Conservation (phyloP, 108 stramenopile species). For the Cyclotella distinguenda region DNA sequence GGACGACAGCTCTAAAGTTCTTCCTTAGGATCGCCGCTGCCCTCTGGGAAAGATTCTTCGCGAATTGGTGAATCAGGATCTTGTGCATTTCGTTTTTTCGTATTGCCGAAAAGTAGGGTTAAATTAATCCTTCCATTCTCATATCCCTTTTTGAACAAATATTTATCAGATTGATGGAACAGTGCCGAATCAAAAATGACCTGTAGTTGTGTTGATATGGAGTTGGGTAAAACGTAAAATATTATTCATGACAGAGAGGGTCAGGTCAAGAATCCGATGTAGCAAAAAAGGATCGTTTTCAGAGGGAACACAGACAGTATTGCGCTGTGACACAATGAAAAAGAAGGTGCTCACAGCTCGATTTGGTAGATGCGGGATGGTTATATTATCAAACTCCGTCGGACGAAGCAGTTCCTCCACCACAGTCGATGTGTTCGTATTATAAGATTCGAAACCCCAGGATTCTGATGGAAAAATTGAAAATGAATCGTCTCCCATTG, state of each 20-base stretch:
- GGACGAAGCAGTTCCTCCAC: slow-evolving; percentile 52
- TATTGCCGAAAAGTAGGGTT: slow-evolving; percentile 73
- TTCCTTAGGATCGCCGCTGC: too few species aligned
- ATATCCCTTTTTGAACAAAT: slow-evolving; percentile 66
- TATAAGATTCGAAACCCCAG: slow-evolving; percentile 66
- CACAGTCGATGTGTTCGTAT: slow-evolving; percentile 56
- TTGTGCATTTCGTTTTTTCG: slow-evolving; percentile 26
- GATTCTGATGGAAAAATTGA: slow-evolving; percentile 7
- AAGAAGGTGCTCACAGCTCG: too few species aligned
- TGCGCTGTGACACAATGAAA: too few species aligned
- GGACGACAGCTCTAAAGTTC: background rate
- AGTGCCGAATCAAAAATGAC: slow-evolving; percentile 84
- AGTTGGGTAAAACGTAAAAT: too few species aligned
- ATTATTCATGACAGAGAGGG: too few species aligned
- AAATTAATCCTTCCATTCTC: slow-evolving; percentile 77
- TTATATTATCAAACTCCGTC: slow-evolving; percentile 68
- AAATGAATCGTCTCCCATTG: background rate
- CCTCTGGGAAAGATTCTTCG: too few species aligned
- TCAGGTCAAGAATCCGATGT: too few species aligned
- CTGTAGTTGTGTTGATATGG: too few species aligned
- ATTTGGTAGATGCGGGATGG: slow-evolving; percentile 71
- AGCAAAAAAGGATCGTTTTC: too few species aligned
- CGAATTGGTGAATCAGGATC: background rate
- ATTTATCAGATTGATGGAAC: slow-evolving; percentile 76
- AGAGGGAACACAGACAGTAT: too few species aligned